phyloP scores from a whole-genome alignment of 306 rosid species.

The Spatholobus suberectus region DNA sequence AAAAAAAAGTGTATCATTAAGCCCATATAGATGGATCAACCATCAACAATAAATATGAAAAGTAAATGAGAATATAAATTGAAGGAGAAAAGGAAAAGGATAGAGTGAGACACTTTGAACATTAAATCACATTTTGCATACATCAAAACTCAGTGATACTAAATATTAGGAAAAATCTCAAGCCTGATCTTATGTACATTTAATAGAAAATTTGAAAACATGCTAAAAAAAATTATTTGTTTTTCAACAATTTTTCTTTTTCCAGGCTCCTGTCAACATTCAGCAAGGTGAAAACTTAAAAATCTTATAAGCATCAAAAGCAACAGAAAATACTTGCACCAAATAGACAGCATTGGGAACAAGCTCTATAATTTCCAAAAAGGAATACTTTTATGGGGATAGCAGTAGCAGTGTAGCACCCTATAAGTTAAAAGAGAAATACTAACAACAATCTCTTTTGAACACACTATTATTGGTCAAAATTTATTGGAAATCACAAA shows the following conservation, averaged over 20 bases:
- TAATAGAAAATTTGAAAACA: conserved; percentile 1
- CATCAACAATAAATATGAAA: not conserved
- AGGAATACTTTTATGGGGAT: conserved; percentile 3
- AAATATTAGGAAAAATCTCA: not conserved
- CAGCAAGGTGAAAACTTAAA: conserved; percentile 4
- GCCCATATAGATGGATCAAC: not conserved
- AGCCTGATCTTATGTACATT: conserved; percentile 2
- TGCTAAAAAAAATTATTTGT: not conserved
- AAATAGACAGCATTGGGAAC: not conserved
- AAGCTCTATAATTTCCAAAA: not conserved
- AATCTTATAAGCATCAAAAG: not conserved
- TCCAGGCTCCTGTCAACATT: not conserved
- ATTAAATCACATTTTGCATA: not conserved
- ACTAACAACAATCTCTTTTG: not conserved
- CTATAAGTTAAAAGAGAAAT: not conserved
- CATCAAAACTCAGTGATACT: conserved; percentile 13
- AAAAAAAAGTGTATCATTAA: not conserved
- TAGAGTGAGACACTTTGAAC: not conserved
- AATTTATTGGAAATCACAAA: not conserved
- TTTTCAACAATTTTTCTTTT: conserved; percentile 14
- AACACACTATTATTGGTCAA: not conserved
- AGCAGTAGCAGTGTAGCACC: not conserved
- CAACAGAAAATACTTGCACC: conserved; percentile 14
- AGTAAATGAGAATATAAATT: not conserved
- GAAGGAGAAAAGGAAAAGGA: not conserved